These are phyloP conservation scores for Cymbidium sinense DNA, from an alignment of 106 monocot species.

Conservation along the genomic window DNA sequence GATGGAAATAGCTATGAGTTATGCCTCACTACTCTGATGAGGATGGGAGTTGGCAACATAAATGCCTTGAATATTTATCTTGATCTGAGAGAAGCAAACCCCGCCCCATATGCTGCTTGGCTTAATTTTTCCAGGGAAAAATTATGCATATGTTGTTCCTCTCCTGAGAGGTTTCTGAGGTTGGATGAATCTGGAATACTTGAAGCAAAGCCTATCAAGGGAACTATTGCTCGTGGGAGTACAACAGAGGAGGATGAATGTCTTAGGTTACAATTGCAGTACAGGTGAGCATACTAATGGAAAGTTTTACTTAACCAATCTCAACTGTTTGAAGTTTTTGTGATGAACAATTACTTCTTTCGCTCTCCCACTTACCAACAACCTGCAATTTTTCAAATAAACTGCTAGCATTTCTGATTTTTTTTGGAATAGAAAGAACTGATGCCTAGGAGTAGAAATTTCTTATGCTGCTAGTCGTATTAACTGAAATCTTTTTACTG, in stretches of 20 bases:
- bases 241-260: conserved; percentile 72
- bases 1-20: conserved; percentile 97
- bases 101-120: conserved; percentile 98
- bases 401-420: too few relatives aligned
- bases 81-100: conserved; percentile 70
- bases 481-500: too few relatives aligned
- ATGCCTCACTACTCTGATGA: conserved; percentile 92
- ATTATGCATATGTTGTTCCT: conserved; percentile 76
- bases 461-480: too few relatives aligned
- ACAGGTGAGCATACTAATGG: conserved; percentile 39
- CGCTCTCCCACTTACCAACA: too few relatives aligned
- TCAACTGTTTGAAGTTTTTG: too few relatives aligned
- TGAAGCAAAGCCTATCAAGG: conserved; percentile 98
- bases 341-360: too few relatives aligned
- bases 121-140: conserved; percentile 72
- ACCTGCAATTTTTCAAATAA: too few relatives aligned
- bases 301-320: too few relatives aligned
- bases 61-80: conserved; percentile 58
- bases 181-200: conserved; percentile 52
- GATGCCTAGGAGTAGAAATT: too few relatives aligned
- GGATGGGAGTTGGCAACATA: conserved; percentile 32
- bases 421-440: too few relatives aligned
- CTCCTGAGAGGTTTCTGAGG: conserved; percentile 85
- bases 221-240: conserved; percentile 80
- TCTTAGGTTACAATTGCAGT: conserved; percentile 57